Conservation (phyloP, 257 asterid genomes). For the Dorcoceras hygrometricum region DNA sequence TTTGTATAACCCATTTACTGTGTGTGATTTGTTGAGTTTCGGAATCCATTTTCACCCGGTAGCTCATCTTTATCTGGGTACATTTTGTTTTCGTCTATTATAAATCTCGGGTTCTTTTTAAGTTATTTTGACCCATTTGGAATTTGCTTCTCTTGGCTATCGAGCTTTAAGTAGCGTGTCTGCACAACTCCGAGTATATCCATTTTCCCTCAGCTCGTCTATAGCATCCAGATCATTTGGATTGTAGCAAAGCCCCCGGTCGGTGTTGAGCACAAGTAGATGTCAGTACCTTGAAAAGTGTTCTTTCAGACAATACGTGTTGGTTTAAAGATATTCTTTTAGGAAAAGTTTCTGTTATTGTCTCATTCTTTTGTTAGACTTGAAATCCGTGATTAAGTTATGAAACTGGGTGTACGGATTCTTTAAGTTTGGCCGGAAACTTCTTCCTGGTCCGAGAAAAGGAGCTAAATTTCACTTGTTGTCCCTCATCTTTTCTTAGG, state of each 20-base stretch:
- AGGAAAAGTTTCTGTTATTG: neutral
- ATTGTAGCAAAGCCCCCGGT: neutral
- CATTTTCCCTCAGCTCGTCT: neutral
- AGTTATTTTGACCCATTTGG: constrained; percentile 17
- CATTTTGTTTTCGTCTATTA: neutral
- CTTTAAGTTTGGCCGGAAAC: constrained; percentile 11
- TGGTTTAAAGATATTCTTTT: neutral
- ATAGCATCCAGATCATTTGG: constrained; percentile 6
- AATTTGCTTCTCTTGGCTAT: neutral
- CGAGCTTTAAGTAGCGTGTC: constrained; percentile 4
- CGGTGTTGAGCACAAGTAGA: neutral
- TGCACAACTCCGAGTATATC: constrained; percentile 20
- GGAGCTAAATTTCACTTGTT: neutral
- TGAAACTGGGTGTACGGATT: constrained; percentile 17
- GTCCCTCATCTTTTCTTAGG: neutral
- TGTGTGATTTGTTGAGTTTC: neutral
- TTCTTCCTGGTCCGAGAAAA: too few species aligned
- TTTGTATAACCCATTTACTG: neutral
- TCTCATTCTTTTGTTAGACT: constrained; percentile 18
- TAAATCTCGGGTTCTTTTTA: constrained; percentile 4
- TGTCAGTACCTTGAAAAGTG: neutral
- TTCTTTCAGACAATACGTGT: constrained; percentile 20
- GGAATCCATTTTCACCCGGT: neutral
- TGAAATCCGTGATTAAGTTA: constrained; percentile 18
- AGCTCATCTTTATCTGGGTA: neutral